Percentiles rank a stretch among this genome's conserved stretches.
Evolutionary conservation across 2,329 filamentous ascomycete species (phyloP).

Genomic region (Huntiella savannae): DNA sequence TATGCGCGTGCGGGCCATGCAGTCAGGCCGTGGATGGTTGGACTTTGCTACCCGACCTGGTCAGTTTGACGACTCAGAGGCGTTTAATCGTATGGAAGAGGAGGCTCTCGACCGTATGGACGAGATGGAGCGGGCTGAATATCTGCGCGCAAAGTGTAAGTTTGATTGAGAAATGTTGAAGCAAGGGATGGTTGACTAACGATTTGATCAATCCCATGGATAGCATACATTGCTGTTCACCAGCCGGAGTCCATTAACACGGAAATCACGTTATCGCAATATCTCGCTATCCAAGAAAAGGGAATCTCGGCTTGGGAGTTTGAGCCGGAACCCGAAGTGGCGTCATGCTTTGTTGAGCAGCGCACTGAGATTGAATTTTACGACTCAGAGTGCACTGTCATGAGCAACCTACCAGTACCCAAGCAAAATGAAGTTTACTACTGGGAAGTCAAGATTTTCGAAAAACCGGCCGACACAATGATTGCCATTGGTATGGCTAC

Average conservation of each 20-base stretch:
- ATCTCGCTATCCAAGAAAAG: slow-evolving; percentile 96
- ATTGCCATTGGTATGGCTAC: slow-evolving; percentile 89
- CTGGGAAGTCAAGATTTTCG: slow-evolving; percentile 97
- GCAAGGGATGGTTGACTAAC: not conserved
- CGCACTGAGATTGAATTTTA: slow-evolving; percentile 98
- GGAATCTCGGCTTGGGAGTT: slow-evolving; percentile 99
- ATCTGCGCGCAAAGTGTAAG: slow-evolving; percentile 82
- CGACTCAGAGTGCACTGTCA: slow-evolving; percentile 90
- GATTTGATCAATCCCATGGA: not conserved
- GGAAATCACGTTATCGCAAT: slow-evolving; percentile 93
- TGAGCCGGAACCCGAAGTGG: slow-evolving; percentile 94
- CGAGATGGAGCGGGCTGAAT: slow-evolving; percentile 75
- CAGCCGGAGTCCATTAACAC: slow-evolving; percentile 89
- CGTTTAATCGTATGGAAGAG: slow-evolving; percentile 80
- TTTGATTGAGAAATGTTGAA: not conserved
- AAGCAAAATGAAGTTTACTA: slow-evolving; percentile 99
- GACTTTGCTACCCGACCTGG: slow-evolving; percentile 85
- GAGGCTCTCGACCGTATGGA: slow-evolving; percentile 93
- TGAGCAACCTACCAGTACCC: slow-evolving; percentile 88
- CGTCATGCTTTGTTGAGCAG: slow-evolving; percentile 94
- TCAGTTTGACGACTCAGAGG: slow-evolving; percentile 95
- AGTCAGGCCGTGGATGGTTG: slow-evolving; percentile 24
- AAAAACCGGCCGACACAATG: slow-evolving; percentile 76
- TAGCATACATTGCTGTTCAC: slow-evolving; percentile 85
- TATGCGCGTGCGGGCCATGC: slow-evolving; percentile 19